Evolutionary conservation across 345 rosid genomes (phyloP), one percentile per base, ranked within the genome.

Genomic region (Arabis alpina): DNA sequence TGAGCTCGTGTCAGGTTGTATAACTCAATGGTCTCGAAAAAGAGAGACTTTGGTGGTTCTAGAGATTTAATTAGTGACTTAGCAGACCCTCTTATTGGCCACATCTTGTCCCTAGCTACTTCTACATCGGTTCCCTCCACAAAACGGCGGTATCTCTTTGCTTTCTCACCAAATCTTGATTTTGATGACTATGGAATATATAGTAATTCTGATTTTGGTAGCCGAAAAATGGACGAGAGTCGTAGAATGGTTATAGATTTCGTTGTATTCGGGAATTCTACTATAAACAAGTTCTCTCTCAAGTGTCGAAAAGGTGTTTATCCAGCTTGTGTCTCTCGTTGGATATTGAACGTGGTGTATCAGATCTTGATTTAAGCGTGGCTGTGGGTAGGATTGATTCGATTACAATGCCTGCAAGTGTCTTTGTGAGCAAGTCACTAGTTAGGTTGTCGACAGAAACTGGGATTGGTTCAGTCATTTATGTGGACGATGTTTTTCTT

Each of bases 61-160:
- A 54, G 24, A 62, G 70, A 72, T 14, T 3, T 54, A 0, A 24
- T 72, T 50, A 72, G 63, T 14, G 11, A 0, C 15, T 44, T 72
- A 63, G 70, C 69, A 34, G 76, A 72, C 19, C 48, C 63, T 0
- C 54, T 61, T 6, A 1, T 71, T 45, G 43, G 62, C 44, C 68
- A 61, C 28, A 45, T 71, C 1, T 9, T 72, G 55, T 72, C 76
- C 3, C n/a, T n/a, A n/a, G n/a, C n/a, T n/a, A n/a, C n/a, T n/a
- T n/a, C n/a, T n/a, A n/a, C n/a, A n/a, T n/a, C n/a, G n/a, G n/a
- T 72, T 63, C 64, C 76, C 10, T 7, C 76, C 44, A 72, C 76
- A 25, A 72, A 8, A 6, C 63, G 70, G 76, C 34, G 63, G 28
- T 0, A 52, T 61, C 61, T 71, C 0, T 10, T 71, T 8, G 68